Evolutionary conservation across 148 eudicot species (phyloP).

Genomic region (Rhododendron griersonianum): DNA sequence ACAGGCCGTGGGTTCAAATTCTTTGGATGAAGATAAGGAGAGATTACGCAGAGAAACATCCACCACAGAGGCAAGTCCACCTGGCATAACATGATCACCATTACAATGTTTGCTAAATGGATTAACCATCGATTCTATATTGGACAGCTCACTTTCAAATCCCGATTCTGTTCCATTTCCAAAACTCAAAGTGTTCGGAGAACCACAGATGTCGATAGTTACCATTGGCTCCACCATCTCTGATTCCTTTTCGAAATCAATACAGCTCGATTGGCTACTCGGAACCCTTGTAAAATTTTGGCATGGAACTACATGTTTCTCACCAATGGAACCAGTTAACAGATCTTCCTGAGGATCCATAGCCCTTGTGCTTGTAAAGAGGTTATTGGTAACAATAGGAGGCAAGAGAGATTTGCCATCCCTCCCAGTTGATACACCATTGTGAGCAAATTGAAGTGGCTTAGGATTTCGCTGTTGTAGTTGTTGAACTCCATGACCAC

Average conservation of each 20-base stretch:
- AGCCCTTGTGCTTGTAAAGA: not conserved
- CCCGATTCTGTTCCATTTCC: not conserved
- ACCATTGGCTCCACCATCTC: not conserved
- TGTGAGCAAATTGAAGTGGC: not conserved
- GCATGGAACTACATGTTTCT: slow-evolving; percentile 1
- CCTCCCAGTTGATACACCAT: not conserved
- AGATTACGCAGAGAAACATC: slow-evolving; percentile 13
- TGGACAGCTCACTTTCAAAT: not conserved
- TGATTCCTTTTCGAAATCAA: not conserved
- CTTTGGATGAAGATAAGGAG: slow-evolving; percentile 13
- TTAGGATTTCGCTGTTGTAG: not conserved
- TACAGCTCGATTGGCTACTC: not conserved
- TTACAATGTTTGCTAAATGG: not conserved
- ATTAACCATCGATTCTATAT: not conserved
- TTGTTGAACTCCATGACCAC: slow-evolving; percentile 5
- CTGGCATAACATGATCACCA: not conserved
- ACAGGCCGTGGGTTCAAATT: slow-evolving; percentile 4
- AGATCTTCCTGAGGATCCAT: not conserved
- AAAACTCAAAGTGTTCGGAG: not conserved
- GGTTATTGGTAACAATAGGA: not conserved
- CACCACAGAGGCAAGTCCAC: not conserved
- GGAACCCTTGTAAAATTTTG: not conserved
- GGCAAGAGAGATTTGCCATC: not conserved
- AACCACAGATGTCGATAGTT: not conserved
- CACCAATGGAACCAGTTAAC: not conserved